Conservation (phyloP, 352 stramenopile genomes). For the Phytophthora brassicae region DNA sequence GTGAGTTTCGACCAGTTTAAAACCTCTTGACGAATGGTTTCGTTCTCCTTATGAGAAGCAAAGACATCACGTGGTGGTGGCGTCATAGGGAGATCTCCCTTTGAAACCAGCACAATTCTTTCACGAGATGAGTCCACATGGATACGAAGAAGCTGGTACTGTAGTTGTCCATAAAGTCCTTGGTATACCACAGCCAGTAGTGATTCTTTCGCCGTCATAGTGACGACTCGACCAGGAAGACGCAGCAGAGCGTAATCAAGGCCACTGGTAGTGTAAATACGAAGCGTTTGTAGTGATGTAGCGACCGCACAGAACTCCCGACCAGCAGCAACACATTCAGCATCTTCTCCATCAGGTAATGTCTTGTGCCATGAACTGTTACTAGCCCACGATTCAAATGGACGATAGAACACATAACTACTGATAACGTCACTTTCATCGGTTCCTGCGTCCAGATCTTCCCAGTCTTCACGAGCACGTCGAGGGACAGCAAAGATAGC, state of each 20-base stretch:
- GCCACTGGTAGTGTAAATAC: constrained; percentile 74
- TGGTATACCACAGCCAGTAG: constrained; percentile 74
- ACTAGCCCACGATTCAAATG: constrained; percentile 81
- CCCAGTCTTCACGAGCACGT: constrained; percentile 62
- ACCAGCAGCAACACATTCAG: constrained; percentile 62
- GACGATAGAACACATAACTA: constrained; percentile 82
- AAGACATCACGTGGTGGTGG: constrained; percentile 66
- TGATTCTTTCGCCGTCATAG: constrained; percentile 61
- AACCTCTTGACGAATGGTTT: constrained; percentile 40
- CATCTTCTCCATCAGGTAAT: constrained; percentile 70
- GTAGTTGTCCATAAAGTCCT: constrained; percentile 42
- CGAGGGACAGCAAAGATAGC: constrained; percentile 73
- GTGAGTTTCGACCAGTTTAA: constrained; percentile 57
- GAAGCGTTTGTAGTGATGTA: constrained; percentile 67
- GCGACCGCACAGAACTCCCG: constrained; percentile 75
- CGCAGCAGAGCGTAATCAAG: constrained; percentile 64
- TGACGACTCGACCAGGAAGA: constrained; percentile 68
- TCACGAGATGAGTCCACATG: constrained; percentile 38
- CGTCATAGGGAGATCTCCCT: constrained; percentile 59
- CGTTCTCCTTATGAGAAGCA: constrained; percentile 69
- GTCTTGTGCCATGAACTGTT: constrained; percentile 81
- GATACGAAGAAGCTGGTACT: constrained; percentile 59
- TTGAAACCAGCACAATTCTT: constrained; percentile 46
- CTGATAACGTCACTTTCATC: constrained; percentile 55
- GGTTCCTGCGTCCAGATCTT: constrained; percentile 37